A percentile compares a stretch with the other conserved stretches of the same genome.
Conservation (phyloP, 768 basidiomycete genomes). For the Dentipellis fragilis region DNA sequence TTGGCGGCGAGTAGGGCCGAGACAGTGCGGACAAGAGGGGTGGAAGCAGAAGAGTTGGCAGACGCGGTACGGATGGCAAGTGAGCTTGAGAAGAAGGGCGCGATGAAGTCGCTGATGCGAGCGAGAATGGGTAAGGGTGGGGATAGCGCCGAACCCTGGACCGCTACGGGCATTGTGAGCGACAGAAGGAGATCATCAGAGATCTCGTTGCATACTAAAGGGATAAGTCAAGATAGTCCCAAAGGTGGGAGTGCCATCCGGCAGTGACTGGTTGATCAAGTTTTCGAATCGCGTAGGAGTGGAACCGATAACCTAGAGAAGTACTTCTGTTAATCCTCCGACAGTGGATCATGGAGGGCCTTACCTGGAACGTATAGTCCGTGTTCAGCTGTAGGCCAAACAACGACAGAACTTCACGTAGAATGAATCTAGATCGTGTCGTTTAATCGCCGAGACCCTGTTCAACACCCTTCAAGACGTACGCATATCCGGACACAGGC, state of each 20-base stretch:
- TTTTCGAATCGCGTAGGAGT: background rate
- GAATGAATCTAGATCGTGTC: background rate
- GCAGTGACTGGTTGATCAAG: background rate
- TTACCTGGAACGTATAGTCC: background rate
- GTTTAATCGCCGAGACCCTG: background rate
- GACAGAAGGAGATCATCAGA: background rate
- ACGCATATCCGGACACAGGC: background rate
- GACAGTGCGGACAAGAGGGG: background rate
- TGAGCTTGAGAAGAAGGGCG: slow-evolving; percentile 1
- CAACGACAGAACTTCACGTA: background rate
- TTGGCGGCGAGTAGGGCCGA: slow-evolving; percentile 1
- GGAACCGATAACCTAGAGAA: background rate
- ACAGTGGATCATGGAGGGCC: too few relatives aligned
- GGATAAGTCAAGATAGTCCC: slow-evolving; percentile 4
- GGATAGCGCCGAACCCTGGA: background rate
- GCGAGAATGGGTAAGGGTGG: slow-evolving; percentile 3
- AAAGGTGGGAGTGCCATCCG: slow-evolving; percentile 2
- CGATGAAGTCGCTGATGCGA: slow-evolving; percentile 2
- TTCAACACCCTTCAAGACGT: background rate
- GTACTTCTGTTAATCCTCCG: too few relatives aligned
- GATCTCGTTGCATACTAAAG: background rate
- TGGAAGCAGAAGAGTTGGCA: background rate
- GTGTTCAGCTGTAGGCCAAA: background rate
- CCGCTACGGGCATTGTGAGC: background rate
- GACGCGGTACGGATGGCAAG: background rate